phyloP scores from a whole-genome alignment of 495 filamentous ascomycete genomes.

The Trypethelium eluteriae region DNA sequence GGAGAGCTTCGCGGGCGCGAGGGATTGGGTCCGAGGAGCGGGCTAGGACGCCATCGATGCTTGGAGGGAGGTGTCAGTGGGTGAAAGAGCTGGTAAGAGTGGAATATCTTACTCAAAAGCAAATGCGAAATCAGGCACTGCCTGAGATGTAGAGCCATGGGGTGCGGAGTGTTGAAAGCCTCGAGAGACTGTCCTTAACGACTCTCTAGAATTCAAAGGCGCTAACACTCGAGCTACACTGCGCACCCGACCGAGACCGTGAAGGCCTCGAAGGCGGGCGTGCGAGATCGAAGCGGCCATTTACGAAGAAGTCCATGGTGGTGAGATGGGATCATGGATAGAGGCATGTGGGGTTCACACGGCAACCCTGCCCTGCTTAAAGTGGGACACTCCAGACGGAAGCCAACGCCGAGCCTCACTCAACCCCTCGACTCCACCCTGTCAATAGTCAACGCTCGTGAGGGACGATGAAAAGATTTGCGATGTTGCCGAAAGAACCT shows the following conservation, averaged over 20 bases:
- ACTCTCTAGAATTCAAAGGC: background rate
- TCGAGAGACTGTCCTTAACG: background rate
- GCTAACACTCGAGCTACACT: background rate
- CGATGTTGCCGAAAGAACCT: background rate
- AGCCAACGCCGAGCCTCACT: background rate
- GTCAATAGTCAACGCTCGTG: background rate
- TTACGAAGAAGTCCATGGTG: background rate
- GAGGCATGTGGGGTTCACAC: background rate
- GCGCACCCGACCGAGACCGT: background rate
- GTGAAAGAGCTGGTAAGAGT: slow-evolving; percentile 11
- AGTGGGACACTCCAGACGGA: background rate
- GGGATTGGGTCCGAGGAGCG: slow-evolving; percentile 72
- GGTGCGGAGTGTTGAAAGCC: background rate
- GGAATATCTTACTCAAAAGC: slow-evolving; percentile 66
- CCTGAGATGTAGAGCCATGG: background rate
- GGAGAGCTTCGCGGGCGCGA: slow-evolving; percentile 68
- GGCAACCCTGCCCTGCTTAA: background rate
- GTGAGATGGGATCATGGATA: background rate
- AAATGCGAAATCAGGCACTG: slow-evolving; percentile 62
- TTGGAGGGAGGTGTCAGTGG: slow-evolving; percentile 30
- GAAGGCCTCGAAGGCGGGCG: background rate
- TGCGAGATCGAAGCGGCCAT: background rate
- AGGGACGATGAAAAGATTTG: background rate
- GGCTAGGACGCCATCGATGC: slow-evolving; percentile 95
- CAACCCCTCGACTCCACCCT: background rate